A percentile compares a stretch with the other conserved stretches of the same genome.
phyloP scores from a whole-genome alignment of 1,284 basidiomycete species.

The Leccinum solheimii region DNA sequence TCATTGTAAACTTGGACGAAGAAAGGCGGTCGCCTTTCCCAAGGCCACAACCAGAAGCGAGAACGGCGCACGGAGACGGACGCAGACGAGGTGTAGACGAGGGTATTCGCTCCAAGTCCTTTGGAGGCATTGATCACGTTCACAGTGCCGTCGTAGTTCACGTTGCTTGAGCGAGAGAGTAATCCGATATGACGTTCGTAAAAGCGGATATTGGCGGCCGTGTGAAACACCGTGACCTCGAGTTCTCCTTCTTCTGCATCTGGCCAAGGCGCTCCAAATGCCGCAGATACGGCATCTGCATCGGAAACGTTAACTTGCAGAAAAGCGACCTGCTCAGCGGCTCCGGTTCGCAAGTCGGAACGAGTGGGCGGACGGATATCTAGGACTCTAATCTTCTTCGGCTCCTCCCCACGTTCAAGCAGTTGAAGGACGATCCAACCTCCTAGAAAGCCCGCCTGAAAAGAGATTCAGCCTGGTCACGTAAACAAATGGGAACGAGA shows the following conservation, averaged over 20 bases:
- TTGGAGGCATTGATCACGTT: slow-evolving; percentile 52
- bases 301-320: slow-evolving; percentile 59
- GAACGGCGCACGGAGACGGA: slow-evolving; percentile 53
- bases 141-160: slow-evolving; percentile 65
- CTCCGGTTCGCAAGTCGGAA: slow-evolving; percentile 50
- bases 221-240: slow-evolving; percentile 65
- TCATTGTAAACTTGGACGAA: slow-evolving; percentile 62
- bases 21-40: slow-evolving; percentile 56
- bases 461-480: slow-evolving; percentile 2
- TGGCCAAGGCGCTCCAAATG: slow-evolving; percentile 68
- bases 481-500: not conserved
- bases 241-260: slow-evolving; percentile 24
- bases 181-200: slow-evolving; percentile 60
- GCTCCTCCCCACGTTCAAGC: slow-evolving; percentile 66
- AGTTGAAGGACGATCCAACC: slow-evolving; percentile 74
- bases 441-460: slow-evolving; percentile 68
- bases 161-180: slow-evolving; percentile 51
- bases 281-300: slow-evolving; percentile 49
- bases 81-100: slow-evolving; percentile 66
- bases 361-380: slow-evolving; percentile 62
- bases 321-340: slow-evolving; percentile 53
- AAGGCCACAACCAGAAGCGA: slow-evolving; percentile 68
- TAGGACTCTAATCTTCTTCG: slow-evolving; percentile 60
- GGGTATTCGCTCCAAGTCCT: slow-evolving; percentile 46
- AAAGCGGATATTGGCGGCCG: slow-evolving; percentile 73